These are phyloP conservation scores for Claviceps paspali DNA, from an alignment of 2,329 filamentous ascomycete species.

Conservation along the genomic window DNA sequence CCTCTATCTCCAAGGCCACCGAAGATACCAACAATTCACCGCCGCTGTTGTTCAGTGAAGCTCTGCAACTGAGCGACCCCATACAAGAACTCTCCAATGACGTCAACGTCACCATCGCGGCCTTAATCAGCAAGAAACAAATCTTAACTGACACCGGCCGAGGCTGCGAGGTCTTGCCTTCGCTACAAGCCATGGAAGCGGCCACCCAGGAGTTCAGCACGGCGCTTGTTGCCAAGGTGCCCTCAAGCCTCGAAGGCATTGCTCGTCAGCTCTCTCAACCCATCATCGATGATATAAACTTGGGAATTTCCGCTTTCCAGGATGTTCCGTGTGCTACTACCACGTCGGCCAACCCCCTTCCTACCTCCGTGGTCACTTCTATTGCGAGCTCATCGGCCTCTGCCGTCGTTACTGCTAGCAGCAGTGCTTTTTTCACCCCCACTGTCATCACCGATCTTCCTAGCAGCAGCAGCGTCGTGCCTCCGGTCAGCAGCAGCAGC, in stretches of 20 bases:
- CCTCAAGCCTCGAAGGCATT: background rate
- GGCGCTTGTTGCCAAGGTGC: slow-evolving; percentile 1
- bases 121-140: slow-evolving; percentile 3
- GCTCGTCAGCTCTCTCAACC: background rate
- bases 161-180: slow-evolving; percentile 3
- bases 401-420: background rate
- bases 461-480: no score
- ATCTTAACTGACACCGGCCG: slow-evolving; percentile 1
- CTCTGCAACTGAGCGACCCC: background rate
- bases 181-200: background rate
- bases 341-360: background rate
- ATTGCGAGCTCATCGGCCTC: background rate
- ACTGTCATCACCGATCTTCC: background rate
- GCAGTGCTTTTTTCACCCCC: background rate
- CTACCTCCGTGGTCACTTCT: background rate
- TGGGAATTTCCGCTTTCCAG: slow-evolving; percentile 3
- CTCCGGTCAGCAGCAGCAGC: no score
- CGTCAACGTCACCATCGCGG: background rate
- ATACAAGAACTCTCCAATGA: background rate
- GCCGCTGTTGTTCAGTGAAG: background rate
- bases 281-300: background rate
- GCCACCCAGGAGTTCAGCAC: background rate
- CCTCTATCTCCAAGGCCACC: slow-evolving; percentile 1
- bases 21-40: background rate
- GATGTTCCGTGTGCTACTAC: slow-evolving; percentile 1